A percentile compares a stretch with the other conserved stretches of the same genome.
These are phyloP conservation scores for Bipolaris victoriae DNA, from an alignment of 2,329 filamentous ascomycete genomes.

Conservation along the genomic window DNA sequence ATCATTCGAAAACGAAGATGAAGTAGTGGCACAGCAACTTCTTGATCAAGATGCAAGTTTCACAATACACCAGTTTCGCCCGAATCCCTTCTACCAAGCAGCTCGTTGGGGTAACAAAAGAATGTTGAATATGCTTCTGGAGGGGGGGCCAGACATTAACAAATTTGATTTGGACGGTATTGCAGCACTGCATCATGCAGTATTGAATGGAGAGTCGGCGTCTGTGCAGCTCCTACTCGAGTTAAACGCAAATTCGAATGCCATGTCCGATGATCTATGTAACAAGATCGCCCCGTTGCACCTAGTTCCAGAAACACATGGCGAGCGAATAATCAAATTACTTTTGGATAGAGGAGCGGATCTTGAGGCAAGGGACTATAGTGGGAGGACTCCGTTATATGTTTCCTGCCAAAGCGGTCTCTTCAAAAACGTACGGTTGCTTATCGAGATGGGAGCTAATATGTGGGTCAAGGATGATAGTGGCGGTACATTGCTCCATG, in stretches of 20 bases:
- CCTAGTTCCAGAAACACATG: neutral
- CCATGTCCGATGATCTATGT: no score
- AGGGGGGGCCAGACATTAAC: neutral
- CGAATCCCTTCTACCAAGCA: neutral
- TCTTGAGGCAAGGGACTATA: neutral
- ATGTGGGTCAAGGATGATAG: neutral
- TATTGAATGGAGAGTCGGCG: no score
- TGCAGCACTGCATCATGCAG: no score
- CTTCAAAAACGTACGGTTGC: neutral
- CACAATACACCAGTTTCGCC: no score
- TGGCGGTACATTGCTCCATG: neutral
- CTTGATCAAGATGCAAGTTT: no score
- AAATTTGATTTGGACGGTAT: no score
- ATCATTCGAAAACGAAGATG: no score
- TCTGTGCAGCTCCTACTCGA: neutral
- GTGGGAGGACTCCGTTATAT: neutral
- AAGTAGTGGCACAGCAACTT: no score
- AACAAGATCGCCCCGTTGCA: no score
- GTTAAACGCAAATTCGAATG: neutral
- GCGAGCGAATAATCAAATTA: neutral
- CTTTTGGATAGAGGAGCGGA: neutral
- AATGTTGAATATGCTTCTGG: neutral
- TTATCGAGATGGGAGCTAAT: neutral
- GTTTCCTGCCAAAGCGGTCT: neutral
- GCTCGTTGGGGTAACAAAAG: neutral